Evolutionary conservation across 495 filamentous ascomycete species (phyloP).

Genomic region (Hypoxylon lenormandii): DNA sequence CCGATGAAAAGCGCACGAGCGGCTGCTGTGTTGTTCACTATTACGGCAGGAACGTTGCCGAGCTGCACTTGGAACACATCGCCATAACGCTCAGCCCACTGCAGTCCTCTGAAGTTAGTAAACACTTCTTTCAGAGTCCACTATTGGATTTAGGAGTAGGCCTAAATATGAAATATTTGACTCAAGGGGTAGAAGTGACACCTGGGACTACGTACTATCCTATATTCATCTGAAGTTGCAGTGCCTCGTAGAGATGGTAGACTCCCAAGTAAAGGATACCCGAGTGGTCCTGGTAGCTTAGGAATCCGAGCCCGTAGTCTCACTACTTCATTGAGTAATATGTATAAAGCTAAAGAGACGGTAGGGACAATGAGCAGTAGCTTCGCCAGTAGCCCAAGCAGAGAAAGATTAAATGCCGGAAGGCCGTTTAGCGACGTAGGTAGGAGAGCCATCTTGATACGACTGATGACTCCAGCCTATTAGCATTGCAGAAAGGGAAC

Average conservation of each 20-base stretch:
- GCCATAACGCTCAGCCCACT: conserved; percentile 59
- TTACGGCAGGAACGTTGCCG: conserved; percentile 74
- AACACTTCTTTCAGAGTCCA: neutral
- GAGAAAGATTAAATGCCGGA: conserved; percentile 5
- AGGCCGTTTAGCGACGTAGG: conserved; percentile 10
- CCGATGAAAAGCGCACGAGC: conserved; percentile 77
- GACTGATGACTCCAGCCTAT: neutral
- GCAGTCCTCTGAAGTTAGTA: neutral
- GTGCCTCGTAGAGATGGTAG: conserved; percentile 67
- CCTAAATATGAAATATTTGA: neutral
- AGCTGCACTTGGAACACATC: conserved; percentile 77
- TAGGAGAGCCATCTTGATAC: conserved; percentile 26
- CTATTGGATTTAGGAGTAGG: neutral
- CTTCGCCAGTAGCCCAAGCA: conserved; percentile 11
- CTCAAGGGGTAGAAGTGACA: neutral
- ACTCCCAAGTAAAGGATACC: conserved; percentile 73
- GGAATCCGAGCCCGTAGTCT: conserved; percentile 65
- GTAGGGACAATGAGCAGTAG: conserved; percentile 14
- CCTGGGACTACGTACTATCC: conserved; percentile 61
- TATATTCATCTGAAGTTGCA: conserved; percentile 44
- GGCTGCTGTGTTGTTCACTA: conserved; percentile 77
- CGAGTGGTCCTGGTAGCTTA: conserved; percentile 71
- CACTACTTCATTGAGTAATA: conserved; percentile 29
- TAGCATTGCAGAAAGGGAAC: neutral
- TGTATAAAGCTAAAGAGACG: conserved; percentile 18